These are phyloP conservation scores for Macrolepiota dolichaula DNA, from an alignment of 768 basidiomycete species.

Conservation along the genomic window DNA sequence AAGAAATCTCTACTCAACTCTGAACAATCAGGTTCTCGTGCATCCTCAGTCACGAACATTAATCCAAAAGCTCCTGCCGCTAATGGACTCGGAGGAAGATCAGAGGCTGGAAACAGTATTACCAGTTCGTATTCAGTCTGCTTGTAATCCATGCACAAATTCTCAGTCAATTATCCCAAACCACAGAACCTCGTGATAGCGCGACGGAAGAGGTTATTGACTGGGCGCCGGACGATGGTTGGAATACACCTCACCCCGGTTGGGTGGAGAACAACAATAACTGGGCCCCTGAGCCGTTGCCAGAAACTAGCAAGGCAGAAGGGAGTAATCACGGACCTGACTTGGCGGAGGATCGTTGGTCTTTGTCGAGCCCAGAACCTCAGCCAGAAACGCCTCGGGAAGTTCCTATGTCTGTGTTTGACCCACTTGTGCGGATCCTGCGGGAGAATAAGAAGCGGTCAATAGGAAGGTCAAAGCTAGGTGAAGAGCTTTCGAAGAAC, in stretches of 20 bases:
- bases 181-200: background rate
- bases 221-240: background rate
- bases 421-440: background rate
- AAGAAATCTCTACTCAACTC: background rate
- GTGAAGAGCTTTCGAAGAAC: background rate
- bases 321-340: background rate
- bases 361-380: background rate
- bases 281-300: background rate
- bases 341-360: background rate
- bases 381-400: background rate
- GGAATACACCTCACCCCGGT: background rate
- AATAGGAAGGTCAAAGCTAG: slow-evolving; percentile 2
- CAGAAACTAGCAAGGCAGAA: background rate
- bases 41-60: background rate
- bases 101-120: background rate
- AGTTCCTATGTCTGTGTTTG: background rate
- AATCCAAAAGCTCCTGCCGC: background rate
- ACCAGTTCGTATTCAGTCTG: background rate
- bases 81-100: background rate
- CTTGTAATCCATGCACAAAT: background rate
- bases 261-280: background rate
- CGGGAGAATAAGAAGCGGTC: background rate
- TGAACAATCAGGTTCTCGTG: background rate
- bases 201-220: background rate
- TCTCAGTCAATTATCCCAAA: background rate